Conservation (phyloP, 352 stramenopile genomes). For the Phytophthora uliginosa region DNA sequence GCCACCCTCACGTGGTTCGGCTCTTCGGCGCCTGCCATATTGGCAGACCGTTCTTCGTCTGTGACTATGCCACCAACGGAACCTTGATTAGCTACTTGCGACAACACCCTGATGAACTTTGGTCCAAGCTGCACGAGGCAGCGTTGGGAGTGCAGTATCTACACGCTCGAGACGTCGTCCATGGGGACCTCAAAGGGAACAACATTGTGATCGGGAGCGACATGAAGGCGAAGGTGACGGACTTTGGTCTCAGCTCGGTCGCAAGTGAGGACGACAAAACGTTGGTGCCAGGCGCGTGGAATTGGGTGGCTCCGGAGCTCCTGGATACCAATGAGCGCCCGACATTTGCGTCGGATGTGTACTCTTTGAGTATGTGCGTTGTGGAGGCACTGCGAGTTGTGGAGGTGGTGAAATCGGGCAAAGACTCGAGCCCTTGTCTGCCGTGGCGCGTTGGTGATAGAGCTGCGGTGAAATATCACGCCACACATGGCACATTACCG, state of each 20-base stretch:
- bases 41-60: constrained; percentile 20
- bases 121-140: neutral
- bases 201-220: constrained; percentile 17
- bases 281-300: neutral
- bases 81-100: constrained; percentile 14
- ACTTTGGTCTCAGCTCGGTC: constrained; percentile 4
- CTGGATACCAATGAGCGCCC: neutral
- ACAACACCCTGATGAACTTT: neutral
- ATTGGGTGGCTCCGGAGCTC: neutral
- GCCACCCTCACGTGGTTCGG: constrained; percentile 16
- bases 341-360: neutral
- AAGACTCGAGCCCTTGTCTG: neutral
- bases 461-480: neutral
- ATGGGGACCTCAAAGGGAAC: constrained; percentile 10
- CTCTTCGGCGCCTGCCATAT: constrained; percentile 23
- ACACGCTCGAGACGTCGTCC: constrained; percentile 8
- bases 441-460: neutral
- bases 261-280: neutral
- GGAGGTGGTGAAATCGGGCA: neutral
- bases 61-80: constrained; percentile 19
- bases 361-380: neutral
- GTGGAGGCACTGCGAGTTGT: constrained; percentile 2
- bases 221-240: constrained; percentile 8
- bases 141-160: constrained; percentile 4
- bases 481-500: neutral